Conservation (phyloP, 345 rosid species). For the Salix koriyanagi region DNA sequence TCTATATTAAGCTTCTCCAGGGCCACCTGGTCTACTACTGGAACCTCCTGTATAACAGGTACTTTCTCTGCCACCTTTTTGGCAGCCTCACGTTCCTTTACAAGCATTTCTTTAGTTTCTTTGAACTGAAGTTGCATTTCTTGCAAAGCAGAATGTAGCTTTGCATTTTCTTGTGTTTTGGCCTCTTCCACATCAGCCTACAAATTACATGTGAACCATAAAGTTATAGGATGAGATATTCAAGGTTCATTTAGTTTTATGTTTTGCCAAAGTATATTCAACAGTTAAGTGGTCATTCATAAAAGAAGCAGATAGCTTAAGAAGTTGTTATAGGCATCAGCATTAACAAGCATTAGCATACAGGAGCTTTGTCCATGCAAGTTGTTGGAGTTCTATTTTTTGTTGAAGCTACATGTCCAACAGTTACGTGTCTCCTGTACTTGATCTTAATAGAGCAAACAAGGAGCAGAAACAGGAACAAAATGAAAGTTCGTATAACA, state of each 20-base stretch:
- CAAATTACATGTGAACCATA: neutral
- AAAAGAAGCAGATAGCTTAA: neutral
- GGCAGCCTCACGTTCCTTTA: constrained; percentile 71
- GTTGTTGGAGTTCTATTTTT: neutral
- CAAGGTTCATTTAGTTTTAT: too few species aligned
- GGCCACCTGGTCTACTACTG: constrained; percentile 67
- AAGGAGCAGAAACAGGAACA: neutral
- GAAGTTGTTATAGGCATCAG: neutral
- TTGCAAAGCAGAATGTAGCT: constrained; percentile 74
- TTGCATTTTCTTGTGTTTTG: constrained; percentile 81
- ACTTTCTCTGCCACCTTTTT: constrained; percentile 57
- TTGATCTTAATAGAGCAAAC: neutral
- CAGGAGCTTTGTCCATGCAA: too few species aligned
- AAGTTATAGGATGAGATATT: neutral
- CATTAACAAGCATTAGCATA: neutral
- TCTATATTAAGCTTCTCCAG: constrained; percentile 74
- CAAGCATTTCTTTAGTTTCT: constrained; percentile 74
- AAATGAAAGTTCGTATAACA: neutral
- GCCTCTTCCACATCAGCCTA: constrained; percentile 95
- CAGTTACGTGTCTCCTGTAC: neutral
- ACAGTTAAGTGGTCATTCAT: neutral
- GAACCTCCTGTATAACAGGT: constrained; percentile 84
- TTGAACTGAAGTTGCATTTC: constrained; percentile 77
- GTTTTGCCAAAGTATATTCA: too few species aligned
- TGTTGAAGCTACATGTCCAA: neutral